Conservation (phyloP, 1,139 yeast species). For the Yamadazyma spencermartinsiae region DNA sequence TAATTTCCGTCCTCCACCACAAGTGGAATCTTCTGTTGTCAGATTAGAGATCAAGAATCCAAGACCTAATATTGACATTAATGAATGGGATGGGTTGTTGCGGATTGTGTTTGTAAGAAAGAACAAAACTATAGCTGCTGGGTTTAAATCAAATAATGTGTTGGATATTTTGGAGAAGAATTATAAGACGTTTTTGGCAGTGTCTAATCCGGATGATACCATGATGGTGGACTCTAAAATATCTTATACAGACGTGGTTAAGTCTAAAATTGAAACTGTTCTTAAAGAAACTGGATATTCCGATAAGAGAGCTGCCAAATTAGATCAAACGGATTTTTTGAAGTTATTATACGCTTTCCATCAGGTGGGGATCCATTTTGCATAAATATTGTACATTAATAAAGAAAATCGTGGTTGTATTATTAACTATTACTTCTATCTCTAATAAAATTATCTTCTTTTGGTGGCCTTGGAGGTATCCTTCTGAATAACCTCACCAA, state of each 20-base stretch:
- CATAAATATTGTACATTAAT: conserved; percentile 37
- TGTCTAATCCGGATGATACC: conserved; percentile 48
- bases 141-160: conserved; percentile 84
- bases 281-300: conserved; percentile 75
- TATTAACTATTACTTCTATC: conserved; percentile 25
- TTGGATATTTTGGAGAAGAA: conserved; percentile 83
- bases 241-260: conserved; percentile 48
- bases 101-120: conserved; percentile 91
- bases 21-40: conserved; percentile 95
- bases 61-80: conserved; percentile 86
- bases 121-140: conserved; percentile 90
- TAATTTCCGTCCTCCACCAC: conserved; percentile 98
- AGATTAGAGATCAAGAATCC: conserved; percentile 90
- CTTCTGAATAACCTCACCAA: conserved; percentile 84
- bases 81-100: conserved; percentile 96
- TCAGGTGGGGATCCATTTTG: conserved; percentile 96
- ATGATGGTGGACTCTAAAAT: conserved; percentile 54
- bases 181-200: conserved; percentile 76
- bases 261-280: conserved; percentile 62
- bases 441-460: conserved; percentile 33
- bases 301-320: conserved; percentile 88
- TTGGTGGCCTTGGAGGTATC: conserved; percentile 53
- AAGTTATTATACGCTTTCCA: conserved; percentile 89
- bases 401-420: background rate
- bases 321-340: conserved; percentile 93